These are phyloP conservation scores for Epicoccum sorghinum DNA, from an alignment of 2,329 filamentous ascomycete genomes.

Conservation along the genomic window DNA sequence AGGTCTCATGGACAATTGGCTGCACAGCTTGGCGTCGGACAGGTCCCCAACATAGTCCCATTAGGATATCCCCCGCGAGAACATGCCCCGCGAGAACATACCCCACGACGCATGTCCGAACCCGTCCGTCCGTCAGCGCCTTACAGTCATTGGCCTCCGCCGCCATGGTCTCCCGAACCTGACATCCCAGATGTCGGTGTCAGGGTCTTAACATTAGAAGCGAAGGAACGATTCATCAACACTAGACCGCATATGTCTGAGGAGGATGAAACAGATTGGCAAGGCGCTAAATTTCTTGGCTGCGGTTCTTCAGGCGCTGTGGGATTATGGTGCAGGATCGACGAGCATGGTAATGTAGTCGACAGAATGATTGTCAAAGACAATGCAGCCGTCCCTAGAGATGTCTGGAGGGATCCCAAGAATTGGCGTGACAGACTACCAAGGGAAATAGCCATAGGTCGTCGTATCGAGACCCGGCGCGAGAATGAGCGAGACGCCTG, in stretches of 20 bases:
- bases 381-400: neutral
- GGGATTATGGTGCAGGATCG: neutral
- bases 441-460: neutral
- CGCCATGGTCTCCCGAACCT: neutral
- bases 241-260: neutral
- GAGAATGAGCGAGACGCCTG: neutral
- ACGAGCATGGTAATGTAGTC: constrained; percentile 1
- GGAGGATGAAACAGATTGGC: neutral
- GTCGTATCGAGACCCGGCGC: neutral
- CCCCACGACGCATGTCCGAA: too few species aligned
- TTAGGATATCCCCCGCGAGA: too few species aligned
- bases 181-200: neutral
- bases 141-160: neutral
- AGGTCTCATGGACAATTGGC: neutral
- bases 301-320: neutral
- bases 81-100: too few species aligned
- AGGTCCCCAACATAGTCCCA: too few species aligned
- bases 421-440: constrained; percentile 3
- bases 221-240: neutral
- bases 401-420: constrained; percentile 3
- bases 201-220: neutral
- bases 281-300: neutral
- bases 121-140: neutral
- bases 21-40: too few species aligned
- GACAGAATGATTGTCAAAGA: constrained; percentile 6